Percentiles rank a stretch among this genome's conserved stretches.
These are phyloP conservation scores for Neurospora sp. DNA, from an alignment of 2,329 filamentous ascomycete genomes.

Conservation along the genomic window DNA sequence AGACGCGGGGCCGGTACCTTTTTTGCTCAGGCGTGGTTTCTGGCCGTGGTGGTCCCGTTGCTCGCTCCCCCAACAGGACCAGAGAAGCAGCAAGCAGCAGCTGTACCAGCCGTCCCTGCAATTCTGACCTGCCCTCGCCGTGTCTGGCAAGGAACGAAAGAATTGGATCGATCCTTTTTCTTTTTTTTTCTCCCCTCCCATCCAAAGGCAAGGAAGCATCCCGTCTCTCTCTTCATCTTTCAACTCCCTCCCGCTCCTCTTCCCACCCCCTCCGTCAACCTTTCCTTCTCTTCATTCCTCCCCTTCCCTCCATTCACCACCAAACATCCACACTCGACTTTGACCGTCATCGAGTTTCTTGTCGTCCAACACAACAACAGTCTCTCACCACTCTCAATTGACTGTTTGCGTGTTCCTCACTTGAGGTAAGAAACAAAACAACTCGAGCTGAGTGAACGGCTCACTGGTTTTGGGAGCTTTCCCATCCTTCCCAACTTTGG, in stretches of 20 bases:
- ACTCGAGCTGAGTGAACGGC: not conserved
- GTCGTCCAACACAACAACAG: conserved; percentile 1
- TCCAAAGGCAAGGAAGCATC: conserved; percentile 8
- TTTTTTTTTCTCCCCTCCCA: conserved; percentile 10
- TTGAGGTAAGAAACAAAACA: conserved; percentile 1
- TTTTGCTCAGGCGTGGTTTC: not conserved
- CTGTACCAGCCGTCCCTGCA: not conserved
- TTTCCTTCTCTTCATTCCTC: conserved; percentile 2
- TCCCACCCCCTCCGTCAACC: not conserved
- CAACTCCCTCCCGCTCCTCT: conserved; percentile 3
- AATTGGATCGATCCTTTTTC: conserved; percentile 7
- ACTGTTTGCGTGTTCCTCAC: conserved; percentile 4
- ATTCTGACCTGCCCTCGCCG: not conserved
- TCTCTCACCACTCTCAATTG: not conserved
- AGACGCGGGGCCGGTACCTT: conserved; percentile 9
- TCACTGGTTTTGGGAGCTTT: not conserved
- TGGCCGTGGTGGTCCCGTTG: not conserved
- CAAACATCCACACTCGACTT: not conserved
- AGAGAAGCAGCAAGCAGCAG: not conserved
- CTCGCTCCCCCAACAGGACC: conserved; percentile 1
- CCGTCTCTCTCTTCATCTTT: conserved; percentile 3
- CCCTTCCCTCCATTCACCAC: not conserved
- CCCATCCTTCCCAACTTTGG: not conserved
- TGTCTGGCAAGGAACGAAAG: not conserved
- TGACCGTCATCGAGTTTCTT: not conserved